A percentile compares a stretch with the other conserved stretches of the same genome.
Evolutionary conservation across 257 asterid genomes (phyloP).

Genomic region (Salvia splendens): DNA sequence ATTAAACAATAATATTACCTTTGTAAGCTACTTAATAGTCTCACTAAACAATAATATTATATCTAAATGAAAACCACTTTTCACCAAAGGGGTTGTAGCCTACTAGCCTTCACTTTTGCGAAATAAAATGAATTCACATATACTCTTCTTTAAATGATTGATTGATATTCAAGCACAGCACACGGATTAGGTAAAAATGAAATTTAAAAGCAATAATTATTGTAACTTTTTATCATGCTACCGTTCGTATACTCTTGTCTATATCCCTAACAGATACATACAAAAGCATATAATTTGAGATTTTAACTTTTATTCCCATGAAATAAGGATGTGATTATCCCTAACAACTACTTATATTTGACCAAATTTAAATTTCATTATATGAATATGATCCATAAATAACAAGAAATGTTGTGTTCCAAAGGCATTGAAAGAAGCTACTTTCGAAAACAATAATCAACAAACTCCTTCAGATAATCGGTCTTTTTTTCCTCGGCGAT

Average conservation of each 20-base stretch:
- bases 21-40: constrained; percentile 3
- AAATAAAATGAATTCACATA: background rate
- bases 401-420: no score
- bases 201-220: constrained; percentile 29
- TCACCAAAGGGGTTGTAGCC: background rate
- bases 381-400: no score
- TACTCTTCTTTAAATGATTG: background rate
- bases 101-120: background rate
- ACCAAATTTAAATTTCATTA: background rate
- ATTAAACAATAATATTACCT: constrained; percentile 14
- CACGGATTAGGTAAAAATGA: constrained; percentile 23
- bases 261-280: background rate
- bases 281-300: constrained; percentile 17
- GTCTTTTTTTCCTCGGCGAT: constrained; percentile 4
- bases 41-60: background rate
- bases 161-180: constrained; percentile 10
- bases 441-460: no score
- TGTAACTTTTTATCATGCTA: constrained; percentile 2
- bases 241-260: constrained; percentile 18
- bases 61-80: background rate
- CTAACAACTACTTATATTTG: background rate
- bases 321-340: background rate
- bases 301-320: constrained; percentile 14
- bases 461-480: background rate
- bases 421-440: no score